phyloP scores from a whole-genome alignment of 306 rosid species.

The Trifolium repens region DNA sequence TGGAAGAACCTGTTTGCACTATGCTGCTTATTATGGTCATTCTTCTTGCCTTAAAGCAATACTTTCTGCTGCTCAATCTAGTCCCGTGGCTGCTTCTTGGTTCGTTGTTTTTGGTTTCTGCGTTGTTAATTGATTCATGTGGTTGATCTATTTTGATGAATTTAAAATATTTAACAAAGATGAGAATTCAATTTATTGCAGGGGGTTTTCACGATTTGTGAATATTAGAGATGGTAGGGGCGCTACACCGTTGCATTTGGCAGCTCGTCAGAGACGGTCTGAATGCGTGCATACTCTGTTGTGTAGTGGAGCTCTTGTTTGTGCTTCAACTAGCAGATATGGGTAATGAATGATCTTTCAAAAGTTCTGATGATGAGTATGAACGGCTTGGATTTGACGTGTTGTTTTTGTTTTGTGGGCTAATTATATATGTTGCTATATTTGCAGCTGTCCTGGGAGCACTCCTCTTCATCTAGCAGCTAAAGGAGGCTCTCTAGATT shows the following conservation, averaged over 20 bases:
- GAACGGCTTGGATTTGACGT: constrained; percentile 10
- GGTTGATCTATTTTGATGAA: constrained; percentile 31
- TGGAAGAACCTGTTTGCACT: constrained; percentile 94
- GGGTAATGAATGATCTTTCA: constrained; percentile 55
- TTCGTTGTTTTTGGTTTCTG: constrained; percentile 42
- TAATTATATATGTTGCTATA: constrained; percentile 34
- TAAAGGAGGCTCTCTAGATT: constrained; percentile 91
- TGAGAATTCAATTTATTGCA: constrained; percentile 40
- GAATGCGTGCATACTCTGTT: constrained; percentile 81
- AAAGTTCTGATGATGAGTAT: background rate
- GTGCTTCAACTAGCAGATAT: constrained; percentile 88
- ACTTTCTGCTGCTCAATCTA: constrained; percentile 81
- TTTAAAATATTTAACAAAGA: background rate
- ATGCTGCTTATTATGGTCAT: constrained; percentile 91
- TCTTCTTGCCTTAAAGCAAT: constrained; percentile 80
- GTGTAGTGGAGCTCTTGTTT: constrained; percentile 86
- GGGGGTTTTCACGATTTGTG: constrained; percentile 96
- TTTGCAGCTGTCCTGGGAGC: constrained; percentile 85
- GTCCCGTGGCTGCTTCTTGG: constrained; percentile 94
- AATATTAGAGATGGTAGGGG: constrained; percentile 90
- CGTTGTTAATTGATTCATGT: constrained; percentile 10
- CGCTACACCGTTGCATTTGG: constrained; percentile 95
- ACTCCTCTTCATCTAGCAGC: constrained; percentile 98
- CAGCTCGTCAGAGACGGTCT: constrained; percentile 83
- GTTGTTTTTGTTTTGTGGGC: constrained; percentile 33